These are phyloP conservation scores for Imleria badia DNA, from an alignment of 768 basidiomycete species.

Conservation along the genomic window DNA sequence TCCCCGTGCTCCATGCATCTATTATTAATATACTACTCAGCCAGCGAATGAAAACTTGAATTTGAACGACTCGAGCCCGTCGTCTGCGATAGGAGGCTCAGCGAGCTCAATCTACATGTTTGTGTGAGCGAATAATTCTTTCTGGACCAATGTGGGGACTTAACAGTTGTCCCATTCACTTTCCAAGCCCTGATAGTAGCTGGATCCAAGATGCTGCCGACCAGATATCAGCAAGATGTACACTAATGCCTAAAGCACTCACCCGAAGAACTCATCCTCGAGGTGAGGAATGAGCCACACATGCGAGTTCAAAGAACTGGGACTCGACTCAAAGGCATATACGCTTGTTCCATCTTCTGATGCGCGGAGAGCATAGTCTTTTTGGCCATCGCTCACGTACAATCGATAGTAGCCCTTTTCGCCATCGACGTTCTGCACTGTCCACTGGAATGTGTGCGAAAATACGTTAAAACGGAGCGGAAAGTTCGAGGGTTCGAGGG, in stretches of 20 bases:
- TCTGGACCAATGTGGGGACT: background rate
- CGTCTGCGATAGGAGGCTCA: background rate
- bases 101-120: background rate
- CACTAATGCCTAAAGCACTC: background rate
- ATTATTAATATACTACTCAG: background rate
- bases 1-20: background rate
- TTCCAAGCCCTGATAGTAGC: background rate
- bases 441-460: background rate
- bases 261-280: background rate
- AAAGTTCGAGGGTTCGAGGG: background rate
- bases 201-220: background rate
- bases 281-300: conserved; percentile 4
- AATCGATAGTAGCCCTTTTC: conserved; percentile 1
- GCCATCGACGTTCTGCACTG: background rate
- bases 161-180: background rate
- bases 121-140: background rate
- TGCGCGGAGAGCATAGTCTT: background rate
- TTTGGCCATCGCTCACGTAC: background rate
- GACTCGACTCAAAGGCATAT: background rate
- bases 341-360: conserved; percentile 3
- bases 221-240: background rate
- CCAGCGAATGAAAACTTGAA: conserved; percentile 5
- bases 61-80: background rate
- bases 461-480: background rate
- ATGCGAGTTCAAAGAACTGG: background rate